Base-by-base conservation (phyloP, 2,329 filamentous ascomycete genomes). In the Escovopsis sp. region DNA sequence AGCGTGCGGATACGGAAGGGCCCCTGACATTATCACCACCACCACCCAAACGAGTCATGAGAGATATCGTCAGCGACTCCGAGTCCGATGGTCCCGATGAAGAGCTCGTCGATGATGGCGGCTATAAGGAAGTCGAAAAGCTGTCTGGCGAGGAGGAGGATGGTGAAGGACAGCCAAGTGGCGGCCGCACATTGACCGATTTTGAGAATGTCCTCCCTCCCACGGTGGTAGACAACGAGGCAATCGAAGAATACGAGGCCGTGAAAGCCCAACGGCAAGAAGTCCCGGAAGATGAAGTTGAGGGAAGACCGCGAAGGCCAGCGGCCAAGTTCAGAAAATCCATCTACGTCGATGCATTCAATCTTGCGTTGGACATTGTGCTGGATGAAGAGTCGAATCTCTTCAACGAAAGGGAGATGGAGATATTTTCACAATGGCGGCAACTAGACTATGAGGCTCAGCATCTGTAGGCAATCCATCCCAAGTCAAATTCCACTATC, bases 281-380 rank as follows among this genome's bases (percentile, higher is more conserved):
- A 37, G 50, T 50, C 2, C 52, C 54, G n/a, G 53, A 56, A 8
- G 53, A 68, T 41, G 59, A 60, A 4, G 56, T 66, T 8, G 54
- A 67, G 5, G 67, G 71, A 47, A 57, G 43, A 47, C 54, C 46
- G 8, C 27, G 11, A 30, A 30, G 11, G 27, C 27, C 8, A 45
- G 94, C 85, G 85, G 62, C 78, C 5, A 76, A 71, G 52, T 85
- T 86, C 0, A 79, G 77, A 57, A 93, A 80, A 53, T 96, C 88
- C 1, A 85, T 98, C 42, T 98, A 98, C 53, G 86, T 95, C 14
- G 91, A 98, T 62, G 91, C 91, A 1, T 98, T 98, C 67, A 94
- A 94, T 54, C 68, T 96, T 12, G 86, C 89, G 2, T 65, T 98
- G 39, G 80, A 89, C 45, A 94, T 85, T 0, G 91, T 98, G 4